A percentile compares a stretch with the other conserved stretches of the same genome.
These are phyloP conservation scores for Leersia perrieri DNA, from an alignment of 176 grass and related monocot species.

Conservation along the genomic window DNA sequence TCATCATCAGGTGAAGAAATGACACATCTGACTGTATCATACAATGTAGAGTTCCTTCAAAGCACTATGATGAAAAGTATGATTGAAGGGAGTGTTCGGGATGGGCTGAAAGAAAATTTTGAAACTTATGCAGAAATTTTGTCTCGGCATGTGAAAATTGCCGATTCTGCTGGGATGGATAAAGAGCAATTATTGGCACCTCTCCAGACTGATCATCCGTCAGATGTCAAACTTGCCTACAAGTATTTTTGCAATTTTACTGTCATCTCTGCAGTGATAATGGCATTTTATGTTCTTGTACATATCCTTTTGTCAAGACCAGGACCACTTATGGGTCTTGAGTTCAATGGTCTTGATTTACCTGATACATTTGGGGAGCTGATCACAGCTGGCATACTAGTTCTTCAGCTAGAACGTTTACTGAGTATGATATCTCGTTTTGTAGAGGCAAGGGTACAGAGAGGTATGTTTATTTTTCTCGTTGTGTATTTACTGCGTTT, in stretches of 20 bases:
- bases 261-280: constrained; percentile 47
- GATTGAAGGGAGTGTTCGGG: constrained; percentile 66
- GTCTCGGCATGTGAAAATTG: constrained; percentile 52
- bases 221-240: constrained; percentile 51
- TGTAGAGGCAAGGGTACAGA: constrained; percentile 67
- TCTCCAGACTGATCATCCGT: constrained; percentile 54
- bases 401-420: constrained; percentile 64
- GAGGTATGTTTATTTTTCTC: constrained; percentile 47
- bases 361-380: constrained; percentile 79
- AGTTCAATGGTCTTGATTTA: constrained; percentile 78
- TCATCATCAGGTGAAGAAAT: constrained; percentile 49
- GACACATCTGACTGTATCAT: constrained; percentile 55
- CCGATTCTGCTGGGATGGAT: constrained; percentile 49
- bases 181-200: constrained; percentile 81
- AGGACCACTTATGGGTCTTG: constrained; percentile 53
- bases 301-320: constrained; percentile 66
- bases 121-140: constrained; percentile 55
- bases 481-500: background rate
- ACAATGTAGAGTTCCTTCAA: constrained; percentile 70
- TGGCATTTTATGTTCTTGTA: constrained; percentile 63
- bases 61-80: constrained; percentile 81
- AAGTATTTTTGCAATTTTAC: constrained; percentile 88
- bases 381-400: constrained; percentile 59
- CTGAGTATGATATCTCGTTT: constrained; percentile 70
- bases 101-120: constrained; percentile 80